Evolutionary conservation across 768 basidiomycete species (phyloP).

Genomic region (Paxillus ammoniavirescens): DNA sequence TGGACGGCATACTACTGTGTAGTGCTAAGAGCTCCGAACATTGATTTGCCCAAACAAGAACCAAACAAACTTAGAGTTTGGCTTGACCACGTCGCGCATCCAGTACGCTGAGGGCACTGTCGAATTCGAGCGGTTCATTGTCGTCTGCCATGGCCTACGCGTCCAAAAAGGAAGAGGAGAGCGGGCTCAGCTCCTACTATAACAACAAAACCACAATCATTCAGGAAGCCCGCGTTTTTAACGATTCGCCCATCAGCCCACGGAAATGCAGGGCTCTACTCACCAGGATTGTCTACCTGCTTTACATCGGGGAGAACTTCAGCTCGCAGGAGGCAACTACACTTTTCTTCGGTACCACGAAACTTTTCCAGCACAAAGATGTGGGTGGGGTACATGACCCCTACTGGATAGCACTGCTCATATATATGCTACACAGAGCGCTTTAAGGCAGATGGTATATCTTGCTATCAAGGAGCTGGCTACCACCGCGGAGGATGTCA

Average conservation of each 20-base stretch:
- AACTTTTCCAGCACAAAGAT: conserved; percentile 99
- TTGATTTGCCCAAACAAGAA: conserved; percentile 16
- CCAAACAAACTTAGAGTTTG: conserved; percentile 22
- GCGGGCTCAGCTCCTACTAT: conserved; percentile 86
- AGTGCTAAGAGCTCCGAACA: not conserved
- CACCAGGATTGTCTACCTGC: conserved; percentile 93
- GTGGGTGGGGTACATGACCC: conserved; percentile 49
- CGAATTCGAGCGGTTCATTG: conserved; percentile 18
- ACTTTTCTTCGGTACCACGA: conserved; percentile 98
- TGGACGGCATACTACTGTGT: too few relatives aligned
- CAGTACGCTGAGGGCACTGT: conserved; percentile 7
- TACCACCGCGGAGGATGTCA: conserved; percentile 94
- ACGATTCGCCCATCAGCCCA: conserved; percentile 98
- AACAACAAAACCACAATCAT: conserved; percentile 98
- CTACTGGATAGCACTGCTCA: conserved; percentile 5
- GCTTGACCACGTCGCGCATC: conserved; percentile 22
- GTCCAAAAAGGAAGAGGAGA: conserved; percentile 97
- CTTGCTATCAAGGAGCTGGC: conserved; percentile 98
- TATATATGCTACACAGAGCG: conserved; percentile 54
- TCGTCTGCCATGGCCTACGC: conserved; percentile 69
- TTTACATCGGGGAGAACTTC: conserved; percentile 96
- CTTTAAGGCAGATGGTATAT: conserved; percentile 96
- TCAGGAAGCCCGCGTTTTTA: conserved; percentile 98
- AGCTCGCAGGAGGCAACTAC: conserved; percentile 95
- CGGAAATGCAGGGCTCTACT: conserved; percentile 95